phyloP scores from a whole-genome alignment of 2,329 filamentous ascomycete species.

The Pyricularia grisea region DNA sequence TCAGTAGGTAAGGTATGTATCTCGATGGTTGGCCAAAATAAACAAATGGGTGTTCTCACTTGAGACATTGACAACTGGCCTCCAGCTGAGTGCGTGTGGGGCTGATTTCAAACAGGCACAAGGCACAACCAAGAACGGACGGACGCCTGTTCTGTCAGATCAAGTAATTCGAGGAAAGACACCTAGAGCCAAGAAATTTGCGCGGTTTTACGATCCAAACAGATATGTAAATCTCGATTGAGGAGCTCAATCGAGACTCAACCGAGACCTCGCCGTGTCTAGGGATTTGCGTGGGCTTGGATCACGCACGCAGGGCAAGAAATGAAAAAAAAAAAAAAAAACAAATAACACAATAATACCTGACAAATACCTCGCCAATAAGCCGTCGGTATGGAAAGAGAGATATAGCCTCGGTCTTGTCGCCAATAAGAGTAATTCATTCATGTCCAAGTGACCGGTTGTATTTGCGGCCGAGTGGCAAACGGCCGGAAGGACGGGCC shows the following conservation, averaged over 20 bases:
- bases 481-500: background rate
- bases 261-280: background rate
- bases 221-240: background rate
- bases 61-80: slow-evolving; percentile 4
- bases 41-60: background rate
- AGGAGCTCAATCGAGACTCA: no score
- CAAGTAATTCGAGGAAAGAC: no score
- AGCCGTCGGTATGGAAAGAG: background rate
- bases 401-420: background rate
- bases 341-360: background rate
- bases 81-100: background rate
- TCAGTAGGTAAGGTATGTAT: background rate
- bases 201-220: background rate
- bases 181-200: no score
- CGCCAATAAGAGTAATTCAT: background rate
- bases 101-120: background rate
- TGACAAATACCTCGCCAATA: background rate
- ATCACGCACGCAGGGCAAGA: background rate
- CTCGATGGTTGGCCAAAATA: background rate
- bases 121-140: background rate
- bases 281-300: background rate
- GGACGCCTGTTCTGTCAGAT: no score
- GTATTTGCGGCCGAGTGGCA: background rate
- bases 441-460: background rate
- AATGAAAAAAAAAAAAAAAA: background rate